Percentiles rank a stretch among this genome's conserved stretches.
Conservation (phyloP, 371 early-diverging fungal species). For the Haplosporangium sp. region DNA sequence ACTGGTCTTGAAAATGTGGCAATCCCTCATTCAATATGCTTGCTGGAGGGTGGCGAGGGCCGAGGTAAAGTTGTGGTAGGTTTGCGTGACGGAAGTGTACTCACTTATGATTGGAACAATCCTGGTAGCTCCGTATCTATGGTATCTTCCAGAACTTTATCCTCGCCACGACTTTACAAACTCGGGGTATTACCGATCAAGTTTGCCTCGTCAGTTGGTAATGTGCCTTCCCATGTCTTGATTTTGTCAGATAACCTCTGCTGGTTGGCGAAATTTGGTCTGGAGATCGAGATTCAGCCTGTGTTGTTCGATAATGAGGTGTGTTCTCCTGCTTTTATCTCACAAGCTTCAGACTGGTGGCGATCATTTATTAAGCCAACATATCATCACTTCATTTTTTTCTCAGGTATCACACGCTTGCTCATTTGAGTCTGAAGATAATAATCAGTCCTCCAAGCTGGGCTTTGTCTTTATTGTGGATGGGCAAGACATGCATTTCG, state of each 20-base stretch:
- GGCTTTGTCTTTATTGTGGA: constrained; percentile 40
- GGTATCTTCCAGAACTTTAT: constrained; percentile 2
- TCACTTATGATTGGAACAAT: constrained; percentile 32
- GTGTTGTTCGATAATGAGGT: constrained; percentile 44
- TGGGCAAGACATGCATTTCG: constrained; percentile 35
- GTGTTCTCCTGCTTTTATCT: neutral
- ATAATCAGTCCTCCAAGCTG: neutral
- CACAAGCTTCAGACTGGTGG: neutral
- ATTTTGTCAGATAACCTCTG: constrained; percentile 35
- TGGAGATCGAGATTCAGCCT: constrained; percentile 24
- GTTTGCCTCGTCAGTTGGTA: constrained; percentile 12
- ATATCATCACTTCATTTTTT: neutral
- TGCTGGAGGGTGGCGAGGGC: constrained; percentile 11
- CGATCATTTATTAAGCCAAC: neutral
- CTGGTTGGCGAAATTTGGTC: constrained; percentile 25
- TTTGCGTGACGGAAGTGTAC: constrained; percentile 42
- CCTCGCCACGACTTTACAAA: constrained; percentile 29
- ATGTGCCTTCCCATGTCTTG: neutral
- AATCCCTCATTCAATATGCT: constrained; percentile 40
- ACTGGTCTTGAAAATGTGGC: constrained; percentile 34
- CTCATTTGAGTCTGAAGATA: constrained; percentile 18
- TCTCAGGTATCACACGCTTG: constrained; percentile 42
- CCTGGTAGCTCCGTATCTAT: neutral
- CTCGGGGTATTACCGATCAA: constrained; percentile 40
- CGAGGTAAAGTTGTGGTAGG: constrained; percentile 31